Conservation (phyloP, 2,329 filamentous ascomycete genomes). For the Raffaelea ambrosiae region DNA sequence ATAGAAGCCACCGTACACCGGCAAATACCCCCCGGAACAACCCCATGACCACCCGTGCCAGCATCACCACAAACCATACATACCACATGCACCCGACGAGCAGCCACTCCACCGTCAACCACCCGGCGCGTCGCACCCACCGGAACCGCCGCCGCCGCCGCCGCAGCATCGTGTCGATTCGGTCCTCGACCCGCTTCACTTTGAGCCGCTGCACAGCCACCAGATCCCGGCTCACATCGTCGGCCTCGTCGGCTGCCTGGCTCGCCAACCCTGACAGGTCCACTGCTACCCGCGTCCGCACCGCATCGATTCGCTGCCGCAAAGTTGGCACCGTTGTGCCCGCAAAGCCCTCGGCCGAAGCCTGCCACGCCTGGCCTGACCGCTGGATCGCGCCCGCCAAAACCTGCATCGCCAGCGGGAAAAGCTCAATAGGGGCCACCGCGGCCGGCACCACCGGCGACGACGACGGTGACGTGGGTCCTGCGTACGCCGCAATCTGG, state of each 20-base stretch:
- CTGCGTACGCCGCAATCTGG: constrained; percentile 34
- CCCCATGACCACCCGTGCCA: constrained; percentile 58
- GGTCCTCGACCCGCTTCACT: constrained; percentile 72
- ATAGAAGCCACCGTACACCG: constrained; percentile 72
- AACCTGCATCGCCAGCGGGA: constrained; percentile 43
- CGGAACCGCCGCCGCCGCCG: constrained; percentile 59
- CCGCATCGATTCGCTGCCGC: constrained; percentile 35
- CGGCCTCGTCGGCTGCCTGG: constrained; percentile 65
- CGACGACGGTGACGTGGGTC: constrained; percentile 26
- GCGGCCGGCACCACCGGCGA: constrained; percentile 22
- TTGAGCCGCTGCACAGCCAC: constrained; percentile 68
- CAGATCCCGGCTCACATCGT: constrained; percentile 68
- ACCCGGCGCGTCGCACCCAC: constrained; percentile 68
- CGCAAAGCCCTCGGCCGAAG: constrained; percentile 50
- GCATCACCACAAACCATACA: constrained; percentile 81
- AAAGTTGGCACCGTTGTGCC: constrained; percentile 47
- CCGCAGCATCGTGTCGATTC: constrained; percentile 67
- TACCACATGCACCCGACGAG: constrained; percentile 90
- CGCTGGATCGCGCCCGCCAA: constrained; percentile 37
- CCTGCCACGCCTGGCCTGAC: constrained; percentile 48
- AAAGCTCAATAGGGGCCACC: constrained; percentile 34
- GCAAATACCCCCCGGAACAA: constrained; percentile 50
- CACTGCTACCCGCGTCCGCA: constrained; percentile 38
- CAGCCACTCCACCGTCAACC: constrained; percentile 78
- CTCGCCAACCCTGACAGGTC: constrained; percentile 54